phyloP scores from a whole-genome alignment of 1,284 basidiomycete species.

The Coniophora puteana region DNA sequence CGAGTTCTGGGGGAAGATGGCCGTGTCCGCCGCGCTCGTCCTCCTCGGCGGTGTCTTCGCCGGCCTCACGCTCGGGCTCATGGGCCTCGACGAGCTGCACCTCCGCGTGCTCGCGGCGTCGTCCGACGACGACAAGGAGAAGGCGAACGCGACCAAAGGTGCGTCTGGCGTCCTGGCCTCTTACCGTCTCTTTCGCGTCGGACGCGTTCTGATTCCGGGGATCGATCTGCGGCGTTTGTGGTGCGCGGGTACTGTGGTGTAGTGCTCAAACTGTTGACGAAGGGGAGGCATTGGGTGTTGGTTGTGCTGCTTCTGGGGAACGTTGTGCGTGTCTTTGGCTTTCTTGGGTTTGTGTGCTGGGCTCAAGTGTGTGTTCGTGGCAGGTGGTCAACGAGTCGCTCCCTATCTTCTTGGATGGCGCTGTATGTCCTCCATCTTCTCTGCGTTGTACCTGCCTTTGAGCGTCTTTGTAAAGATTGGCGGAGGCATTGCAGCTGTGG shows the following conservation, averaged over 20 bases:
- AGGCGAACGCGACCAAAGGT: slow-evolving; percentile 71
- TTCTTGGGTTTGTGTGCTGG: not conserved
- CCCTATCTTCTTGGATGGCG: slow-evolving; percentile 90
- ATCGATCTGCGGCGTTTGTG: not conserved
- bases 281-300: slow-evolving; percentile 92
- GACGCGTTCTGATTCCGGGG: slow-evolving; percentile 2
- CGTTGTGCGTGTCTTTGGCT: slow-evolving; percentile 54
- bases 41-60: slow-evolving; percentile 78
- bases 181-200: not conserved
- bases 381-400: slow-evolving; percentile 90
- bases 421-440: slow-evolving; percentile 44
- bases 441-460: not conserved
- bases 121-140: slow-evolving; percentile 69
- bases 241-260: too few species aligned
- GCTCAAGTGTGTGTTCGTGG: slow-evolving; percentile 10
- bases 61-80: slow-evolving; percentile 86
- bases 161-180: slow-evolving; percentile 1
- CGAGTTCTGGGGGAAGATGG: slow-evolving; percentile 65
- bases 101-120: slow-evolving; percentile 82
- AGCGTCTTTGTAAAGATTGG: slow-evolving; percentile 48
- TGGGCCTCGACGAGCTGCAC: slow-evolving; percentile 94
- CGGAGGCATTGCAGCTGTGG: slow-evolving; percentile 81
- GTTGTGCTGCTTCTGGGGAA: slow-evolving; percentile 85
- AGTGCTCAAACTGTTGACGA: slow-evolving; percentile 77
- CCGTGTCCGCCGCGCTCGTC: slow-evolving; percentile 60